These are phyloP conservation scores for Lunasporangiospora selenospora DNA, from an alignment of 192 early-diverging fungal genomes.

Conservation along the genomic window DNA sequence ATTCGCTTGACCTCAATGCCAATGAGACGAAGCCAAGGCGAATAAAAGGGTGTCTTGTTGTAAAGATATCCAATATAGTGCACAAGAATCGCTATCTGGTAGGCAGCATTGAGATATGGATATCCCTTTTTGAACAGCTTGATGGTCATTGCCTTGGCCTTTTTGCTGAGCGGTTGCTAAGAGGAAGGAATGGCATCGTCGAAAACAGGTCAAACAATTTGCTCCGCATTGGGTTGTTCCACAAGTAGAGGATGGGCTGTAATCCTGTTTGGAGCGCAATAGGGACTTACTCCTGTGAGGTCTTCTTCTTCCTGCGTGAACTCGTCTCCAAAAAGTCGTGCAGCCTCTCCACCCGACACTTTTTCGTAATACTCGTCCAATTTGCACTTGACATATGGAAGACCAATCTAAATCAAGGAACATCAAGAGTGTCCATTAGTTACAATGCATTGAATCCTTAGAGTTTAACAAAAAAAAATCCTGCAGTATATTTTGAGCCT, in stretches of 20 bases:
- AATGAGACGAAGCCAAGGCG: constrained; percentile 84
- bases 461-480: no score
- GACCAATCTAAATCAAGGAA: constrained; percentile 61
- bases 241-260: no score
- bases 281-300: constrained; percentile 24
- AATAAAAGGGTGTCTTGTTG: constrained; percentile 81
- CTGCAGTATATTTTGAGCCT: no score
- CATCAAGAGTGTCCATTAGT: no score
- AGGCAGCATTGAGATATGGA: constrained; percentile 74
- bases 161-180: constrained; percentile 24
- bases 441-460: no score
- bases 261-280: no score
- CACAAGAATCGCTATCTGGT: constrained; percentile 66
- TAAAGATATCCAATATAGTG: constrained; percentile 88
- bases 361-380: constrained; percentile 78
- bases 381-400: constrained; percentile 80
- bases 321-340: constrained; percentile 69
- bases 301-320: constrained; percentile 53
- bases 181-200: background rate
- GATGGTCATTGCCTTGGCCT: constrained; percentile 30
- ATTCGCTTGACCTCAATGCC: constrained; percentile 82
- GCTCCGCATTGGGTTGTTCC: no score
- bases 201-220: no score
- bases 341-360: constrained; percentile 65
- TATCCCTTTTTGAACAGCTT: constrained; percentile 59